phyloP scores from a whole-genome alignment of 1,284 basidiomycete genomes.

The Blastosporella zonata region DNA sequence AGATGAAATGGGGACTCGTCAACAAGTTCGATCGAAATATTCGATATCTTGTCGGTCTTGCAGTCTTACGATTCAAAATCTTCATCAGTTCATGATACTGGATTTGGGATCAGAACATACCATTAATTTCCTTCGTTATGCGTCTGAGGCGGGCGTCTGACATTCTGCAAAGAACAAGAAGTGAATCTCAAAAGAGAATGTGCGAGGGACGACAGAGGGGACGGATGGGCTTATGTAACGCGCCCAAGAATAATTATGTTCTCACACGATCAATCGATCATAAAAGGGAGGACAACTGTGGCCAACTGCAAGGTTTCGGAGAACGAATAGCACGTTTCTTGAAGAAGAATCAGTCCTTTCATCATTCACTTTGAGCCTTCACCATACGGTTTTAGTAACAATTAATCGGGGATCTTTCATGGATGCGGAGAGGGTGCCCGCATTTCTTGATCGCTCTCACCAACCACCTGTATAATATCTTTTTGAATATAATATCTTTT shows the following conservation, averaged over 20 bases:
- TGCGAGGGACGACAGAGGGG: background rate
- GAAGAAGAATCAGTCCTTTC: too few species aligned
- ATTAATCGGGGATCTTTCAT: too few species aligned
- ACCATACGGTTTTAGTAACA: too few species aligned
- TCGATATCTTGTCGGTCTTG: constrained; percentile 89
- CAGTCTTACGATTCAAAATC: constrained; percentile 56
- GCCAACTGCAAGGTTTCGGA: too few species aligned
- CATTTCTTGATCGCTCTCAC: too few species aligned
- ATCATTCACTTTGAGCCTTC: too few species aligned
- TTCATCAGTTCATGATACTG: background rate
- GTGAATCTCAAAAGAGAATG: background rate
- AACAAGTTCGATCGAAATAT: constrained; percentile 82
- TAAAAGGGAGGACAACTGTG: too few species aligned
- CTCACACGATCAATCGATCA: too few species aligned
- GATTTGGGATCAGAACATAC: constrained; percentile 36
- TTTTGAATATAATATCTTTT: too few species aligned
- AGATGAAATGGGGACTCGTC: constrained; percentile 88
- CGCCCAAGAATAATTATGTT: background rate
- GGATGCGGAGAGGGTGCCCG: too few species aligned
- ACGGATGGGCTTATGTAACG: constrained; percentile 12
- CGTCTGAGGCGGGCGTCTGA: constrained; percentile 80
- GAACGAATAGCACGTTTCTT: too few species aligned
- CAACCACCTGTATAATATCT: too few species aligned
- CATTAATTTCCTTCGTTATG: constrained; percentile 90
- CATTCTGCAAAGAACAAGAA: constrained; percentile 13